Base-by-base conservation (phyloP, 768 basidiomycete genomes). In the Cystobasidium tubakii region DNA sequence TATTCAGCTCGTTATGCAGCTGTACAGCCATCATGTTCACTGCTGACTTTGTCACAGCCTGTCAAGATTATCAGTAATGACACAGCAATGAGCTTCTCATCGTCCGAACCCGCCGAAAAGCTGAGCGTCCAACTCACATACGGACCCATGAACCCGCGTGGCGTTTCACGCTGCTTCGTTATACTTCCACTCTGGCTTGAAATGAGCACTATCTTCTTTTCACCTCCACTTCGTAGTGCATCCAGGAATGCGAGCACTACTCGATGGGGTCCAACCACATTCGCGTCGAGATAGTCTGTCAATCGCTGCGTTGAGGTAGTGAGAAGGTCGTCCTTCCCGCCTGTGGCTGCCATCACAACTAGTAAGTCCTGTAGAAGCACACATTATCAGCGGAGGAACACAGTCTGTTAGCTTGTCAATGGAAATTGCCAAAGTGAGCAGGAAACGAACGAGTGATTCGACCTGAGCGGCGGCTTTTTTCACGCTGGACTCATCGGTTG, bases 1-100 rank as follows among this genome's bases (percentile, higher is more conserved):
- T 25, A 15, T 36, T 13, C 31, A 65, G 27, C 34, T 65, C 64
- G 25, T 65, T 65, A 25, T 65, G 64, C 17, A 65, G 34, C 64
- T 65, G 64, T 6, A 65, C 36, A 23, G 64, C 64, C 39, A 65
- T 42, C 64, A 65, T 65, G 44, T 65, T 65, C 12, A 65, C 31
- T 21, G 64, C 64, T 4, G 36, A 27, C 39, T 65, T 65, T 19
- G 64, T 31, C 33, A 65, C 64, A 65, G 64, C 57, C 57, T 60
- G 33, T 29, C 7, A n/a, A 55, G n/a, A 55, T 55, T 29, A n/a
- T n/a, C 53, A 23, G 53, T 10, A n/a, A n/a, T n/a, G n/a, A n/a
- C n/a, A n/a, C n/a, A n/a, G n/a, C n/a, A n/a, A n/a, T n/a, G n/a
- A n/a, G n/a, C n/a, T n/a, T n/a, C n/a, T n/a, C n/a, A n/a, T n/a